A percentile compares a stretch with the other conserved stretches of the same genome.
These are phyloP conservation scores for Croton setiger DNA, from an alignment of 441 rosid genomes.

Conservation along the genomic window DNA sequence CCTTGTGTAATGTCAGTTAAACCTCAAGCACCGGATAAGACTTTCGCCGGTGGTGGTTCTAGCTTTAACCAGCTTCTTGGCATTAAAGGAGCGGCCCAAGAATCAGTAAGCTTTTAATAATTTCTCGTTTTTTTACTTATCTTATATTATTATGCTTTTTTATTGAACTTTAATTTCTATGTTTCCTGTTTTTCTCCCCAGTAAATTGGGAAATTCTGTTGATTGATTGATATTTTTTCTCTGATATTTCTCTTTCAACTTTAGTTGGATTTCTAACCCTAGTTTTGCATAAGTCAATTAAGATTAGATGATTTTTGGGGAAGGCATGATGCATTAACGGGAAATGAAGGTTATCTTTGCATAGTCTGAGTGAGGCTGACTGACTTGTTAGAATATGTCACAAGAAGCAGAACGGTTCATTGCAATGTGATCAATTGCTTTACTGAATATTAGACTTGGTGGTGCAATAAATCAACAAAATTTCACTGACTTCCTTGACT, in stretches of 20 bases:
- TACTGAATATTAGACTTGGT: not conserved
- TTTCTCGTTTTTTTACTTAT: no score
- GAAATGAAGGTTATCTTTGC: not conserved
- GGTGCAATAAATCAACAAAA: not conserved
- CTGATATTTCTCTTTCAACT: no score
- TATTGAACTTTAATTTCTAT: no score
- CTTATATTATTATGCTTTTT: no score
- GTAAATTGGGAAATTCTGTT: not conserved
- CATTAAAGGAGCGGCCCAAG: conserved; percentile 94
- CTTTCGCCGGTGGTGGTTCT: conserved; percentile 68
- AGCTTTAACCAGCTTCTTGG: conserved; percentile 94
- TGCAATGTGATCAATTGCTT: not conserved
- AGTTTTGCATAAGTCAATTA: not conserved
- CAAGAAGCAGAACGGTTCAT: not conserved
- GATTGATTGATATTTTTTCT: no score
- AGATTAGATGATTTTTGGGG: not conserved
- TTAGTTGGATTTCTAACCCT: not conserved
- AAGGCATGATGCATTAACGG: not conserved
- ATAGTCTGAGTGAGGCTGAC: no score
- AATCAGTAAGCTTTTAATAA: conserved; percentile 45
- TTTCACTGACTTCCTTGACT: not conserved
- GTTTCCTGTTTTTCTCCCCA: not conserved
- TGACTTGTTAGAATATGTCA: no score
- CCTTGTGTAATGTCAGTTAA: conserved; percentile 35
- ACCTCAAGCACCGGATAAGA: conserved; percentile 66